Percentiles rank a stretch among this genome's conserved stretches.
Conservation (phyloP, 1,284 basidiomycete species). For the Earliella scabrosa region DNA sequence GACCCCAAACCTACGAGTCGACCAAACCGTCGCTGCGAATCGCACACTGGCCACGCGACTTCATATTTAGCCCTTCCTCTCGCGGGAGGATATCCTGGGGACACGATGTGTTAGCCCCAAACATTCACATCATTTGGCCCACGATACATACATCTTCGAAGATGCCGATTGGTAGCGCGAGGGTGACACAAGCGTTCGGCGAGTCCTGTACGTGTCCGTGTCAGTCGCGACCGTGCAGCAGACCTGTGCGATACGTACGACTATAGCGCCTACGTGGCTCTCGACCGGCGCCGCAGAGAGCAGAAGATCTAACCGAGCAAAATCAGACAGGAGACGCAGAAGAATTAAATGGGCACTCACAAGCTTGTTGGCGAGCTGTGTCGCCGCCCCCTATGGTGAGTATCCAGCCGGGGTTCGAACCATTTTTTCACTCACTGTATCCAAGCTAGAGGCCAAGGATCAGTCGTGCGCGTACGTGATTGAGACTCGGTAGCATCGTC, state of each 20-base stretch:
- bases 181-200: slow-evolving; percentile 78
- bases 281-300: slow-evolving; percentile 80
- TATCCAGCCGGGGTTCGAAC: neutral
- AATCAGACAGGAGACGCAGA: neutral
- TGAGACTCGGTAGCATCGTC: neutral
- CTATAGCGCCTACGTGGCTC: slow-evolving; percentile 74
- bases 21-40: slow-evolving; percentile 66
- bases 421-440: slow-evolving; percentile 53
- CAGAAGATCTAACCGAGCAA: slow-evolving; percentile 53
- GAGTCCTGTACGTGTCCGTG: slow-evolving; percentile 51
- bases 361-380: slow-evolving; percentile 72
- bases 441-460: slow-evolving; percentile 47
- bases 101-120: too few relatives aligned
- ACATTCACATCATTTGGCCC: too few relatives aligned
- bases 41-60: slow-evolving; percentile 67
- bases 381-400: neutral
- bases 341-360: slow-evolving; percentile 40
- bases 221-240: neutral
- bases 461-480: too few relatives aligned
- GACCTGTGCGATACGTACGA: slow-evolving; percentile 58
- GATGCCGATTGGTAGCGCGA: slow-evolving; percentile 72
- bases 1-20: slow-evolving; percentile 30
- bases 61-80: slow-evolving; percentile 59
- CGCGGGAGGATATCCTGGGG: slow-evolving; percentile 66
- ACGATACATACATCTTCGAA: slow-evolving; percentile 74